Base-by-base conservation (phyloP, 2,329 filamentous ascomycete species). In the Colletotrichum tofieldiae region DNA sequence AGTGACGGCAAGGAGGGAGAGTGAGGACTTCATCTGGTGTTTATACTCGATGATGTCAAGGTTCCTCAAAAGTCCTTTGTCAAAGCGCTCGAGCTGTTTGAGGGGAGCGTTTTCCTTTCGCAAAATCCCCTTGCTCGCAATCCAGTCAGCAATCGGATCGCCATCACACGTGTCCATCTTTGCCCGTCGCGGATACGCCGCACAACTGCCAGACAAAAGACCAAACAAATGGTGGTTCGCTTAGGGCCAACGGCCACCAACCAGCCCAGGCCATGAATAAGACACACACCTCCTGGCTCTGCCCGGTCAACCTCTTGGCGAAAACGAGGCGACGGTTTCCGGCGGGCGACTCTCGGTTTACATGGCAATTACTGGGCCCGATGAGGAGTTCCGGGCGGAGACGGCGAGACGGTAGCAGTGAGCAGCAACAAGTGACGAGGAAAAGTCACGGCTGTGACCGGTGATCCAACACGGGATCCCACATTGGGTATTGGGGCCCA, bases 41-140 rank as follows among this genome's bases (percentile, higher is more conserved):
- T 18, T 12, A 29, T 6, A 20, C 47, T 37, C 11, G 41, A 43
- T 63, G 69, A 68, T 66, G 65, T 68, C 52, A 63, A 47, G 23
- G 35, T 23, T 14, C 14, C 18, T 20, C n/a, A 60, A 9, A 26
- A n/a, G 14, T 18, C 14, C 41, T 35, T 7, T 20, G 63, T 58
- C 64, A 58, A 45, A 67, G 68, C 64, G 58, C 39, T 56, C 47
- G 65, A 41, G n/a, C 51, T 47, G 29, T 60, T 55, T 35, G 39
- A 41, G 39, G 55, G 18, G 54, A 41, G 26, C 63, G 47, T 23
- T 32, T 55, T 64, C 32, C 56, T 63, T 61, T n/a, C 47, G 29
- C 29, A 39, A 47, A 39, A 41, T 23, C 7, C 26, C 45, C 45
- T n/a, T 47, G 18, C 26, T 32, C 23, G 4, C 68, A 26, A 67